A percentile compares a stretch with the other conserved stretches of the same genome.
Evolutionary conservation across 352 stramenopile species (phyloP).

Genomic region (Globisporangium splendens): DNA sequence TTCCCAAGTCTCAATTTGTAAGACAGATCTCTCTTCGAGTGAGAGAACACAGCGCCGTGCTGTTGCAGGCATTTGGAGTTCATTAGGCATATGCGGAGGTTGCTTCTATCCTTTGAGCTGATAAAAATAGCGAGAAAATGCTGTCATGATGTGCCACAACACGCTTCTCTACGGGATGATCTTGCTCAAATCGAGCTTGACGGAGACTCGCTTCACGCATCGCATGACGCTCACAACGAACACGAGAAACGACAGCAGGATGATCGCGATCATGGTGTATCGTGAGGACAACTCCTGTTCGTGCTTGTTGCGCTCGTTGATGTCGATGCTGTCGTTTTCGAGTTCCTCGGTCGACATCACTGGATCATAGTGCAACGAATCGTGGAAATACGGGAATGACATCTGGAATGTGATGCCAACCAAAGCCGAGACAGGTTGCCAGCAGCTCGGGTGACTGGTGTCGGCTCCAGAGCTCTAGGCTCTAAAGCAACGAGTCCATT

Average conservation of each 20-base stretch:
- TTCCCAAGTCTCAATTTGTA: too few relatives aligned
- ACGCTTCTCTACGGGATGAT: not conserved
- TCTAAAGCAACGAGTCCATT: not conserved
- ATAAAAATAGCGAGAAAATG: too few relatives aligned
- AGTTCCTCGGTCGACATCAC: conserved; percentile 1
- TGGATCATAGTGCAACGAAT: conserved; percentile 1
- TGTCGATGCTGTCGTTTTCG: not conserved
- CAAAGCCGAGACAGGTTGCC: conserved; percentile 2
- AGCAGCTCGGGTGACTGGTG: not conserved
- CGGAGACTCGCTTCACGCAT: conserved; percentile 5
- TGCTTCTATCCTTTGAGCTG: too few relatives aligned
- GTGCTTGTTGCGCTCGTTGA: not conserved
- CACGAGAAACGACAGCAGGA: conserved; percentile 3
- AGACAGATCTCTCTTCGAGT: too few relatives aligned
- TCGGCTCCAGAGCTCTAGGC: not conserved
- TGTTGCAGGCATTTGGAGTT: too few relatives aligned
- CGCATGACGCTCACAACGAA: conserved; percentile 7
- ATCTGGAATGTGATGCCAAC: conserved; percentile 11
- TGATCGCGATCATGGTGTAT: not conserved
- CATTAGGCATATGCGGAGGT: too few relatives aligned
- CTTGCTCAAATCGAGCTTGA: conserved; percentile 9
- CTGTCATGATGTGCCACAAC: too few relatives aligned
- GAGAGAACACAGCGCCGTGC: too few relatives aligned
- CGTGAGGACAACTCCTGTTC: not conserved
- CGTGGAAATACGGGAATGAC: conserved; percentile 11